Base-by-base conservation (phyloP, 108 stramenopile genomes). In the Asterionellopsis glacialis region DNA sequence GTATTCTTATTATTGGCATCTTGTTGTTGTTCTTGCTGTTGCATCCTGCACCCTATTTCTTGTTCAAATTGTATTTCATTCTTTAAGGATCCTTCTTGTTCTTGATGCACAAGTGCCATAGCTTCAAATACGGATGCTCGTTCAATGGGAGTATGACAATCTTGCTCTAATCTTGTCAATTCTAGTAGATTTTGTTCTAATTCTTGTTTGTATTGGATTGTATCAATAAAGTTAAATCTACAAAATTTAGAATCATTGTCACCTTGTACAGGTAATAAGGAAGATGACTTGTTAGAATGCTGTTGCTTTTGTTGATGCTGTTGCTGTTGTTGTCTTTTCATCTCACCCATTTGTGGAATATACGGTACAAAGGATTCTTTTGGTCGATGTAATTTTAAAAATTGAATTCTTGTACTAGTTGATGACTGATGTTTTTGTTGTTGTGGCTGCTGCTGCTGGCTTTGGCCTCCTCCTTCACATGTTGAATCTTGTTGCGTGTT, bases 371-470 rank as follows among this genome's bases (percentile, higher is more conserved):
- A 51, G 56, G 79, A 76, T 13, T 24, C 61, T 45, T 72, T 73
- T 1, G 59, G 51, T 39, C 89, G 76, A 43, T 85, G 81, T 21
- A 90, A 56, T 55, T 90, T 90, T 9, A 75, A 69, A 54, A 90
- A 68, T 38, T 55, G 33, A 33, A 33, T 5, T 33, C 7, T 33
- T 7, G 33, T 33, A 33, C 5, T 2, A 33, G 5, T 7, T 5
- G 2, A 33, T 5, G 33, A 33, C 33, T 33, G 33, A 33, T 33
- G 33, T 33, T 5, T 2, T 33, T 2, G 33, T 33, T 2, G 33
- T 5, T 33, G 2, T 33, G 33, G 33, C 2, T 33, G 2, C 7
- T 2, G 33, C n/a, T n/a, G n/a, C n/a, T n/a, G 7, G 33, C 7
- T 33, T 33, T 33, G 33, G 33, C 5, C 5, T 33, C 7, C 33